phyloP scores from a whole-genome alignment of 441 rosid species.

The Jatropha multifida region DNA sequence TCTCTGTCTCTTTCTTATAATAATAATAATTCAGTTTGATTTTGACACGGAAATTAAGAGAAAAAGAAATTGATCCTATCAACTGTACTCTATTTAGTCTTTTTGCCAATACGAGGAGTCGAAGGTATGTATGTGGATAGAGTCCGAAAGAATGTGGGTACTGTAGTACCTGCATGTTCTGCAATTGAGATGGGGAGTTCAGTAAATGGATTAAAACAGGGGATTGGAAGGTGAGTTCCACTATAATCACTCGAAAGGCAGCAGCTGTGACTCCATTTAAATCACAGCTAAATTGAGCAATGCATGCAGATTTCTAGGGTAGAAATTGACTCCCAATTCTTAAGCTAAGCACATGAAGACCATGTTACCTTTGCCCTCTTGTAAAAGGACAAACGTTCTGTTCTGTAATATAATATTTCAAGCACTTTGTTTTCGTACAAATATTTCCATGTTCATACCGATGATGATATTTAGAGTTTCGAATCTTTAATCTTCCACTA shows the following conservation, averaged over 20 bases:
- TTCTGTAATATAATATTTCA: background rate
- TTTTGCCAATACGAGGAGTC: no score
- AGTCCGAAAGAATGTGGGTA: background rate
- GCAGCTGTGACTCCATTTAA: background rate
- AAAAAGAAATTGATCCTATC: no score
- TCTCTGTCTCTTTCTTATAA: no score
- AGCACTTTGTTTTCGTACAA: background rate
- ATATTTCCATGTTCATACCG: no score
- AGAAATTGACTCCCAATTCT: constrained; percentile 10
- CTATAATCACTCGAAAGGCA: constrained; percentile 22
- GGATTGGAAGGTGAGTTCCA: constrained; percentile 17
- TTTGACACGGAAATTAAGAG: no score
- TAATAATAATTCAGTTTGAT: no score
- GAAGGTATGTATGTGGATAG: no score
- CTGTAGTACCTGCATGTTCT: constrained; percentile 7
- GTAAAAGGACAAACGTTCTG: background rate
- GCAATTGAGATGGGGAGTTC: constrained; percentile 11
- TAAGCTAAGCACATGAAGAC: constrained; percentile 18
- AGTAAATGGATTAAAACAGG: background rate
- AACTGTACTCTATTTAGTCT: no score
- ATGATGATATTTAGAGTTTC: no score
- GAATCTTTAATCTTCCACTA: no score
- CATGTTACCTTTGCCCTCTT: constrained; percentile 31
- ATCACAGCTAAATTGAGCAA: background rate
- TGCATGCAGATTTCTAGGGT: background rate